Conservation (phyloP, 352 stramenopile genomes). For the Pythium oligandrum region DNA sequence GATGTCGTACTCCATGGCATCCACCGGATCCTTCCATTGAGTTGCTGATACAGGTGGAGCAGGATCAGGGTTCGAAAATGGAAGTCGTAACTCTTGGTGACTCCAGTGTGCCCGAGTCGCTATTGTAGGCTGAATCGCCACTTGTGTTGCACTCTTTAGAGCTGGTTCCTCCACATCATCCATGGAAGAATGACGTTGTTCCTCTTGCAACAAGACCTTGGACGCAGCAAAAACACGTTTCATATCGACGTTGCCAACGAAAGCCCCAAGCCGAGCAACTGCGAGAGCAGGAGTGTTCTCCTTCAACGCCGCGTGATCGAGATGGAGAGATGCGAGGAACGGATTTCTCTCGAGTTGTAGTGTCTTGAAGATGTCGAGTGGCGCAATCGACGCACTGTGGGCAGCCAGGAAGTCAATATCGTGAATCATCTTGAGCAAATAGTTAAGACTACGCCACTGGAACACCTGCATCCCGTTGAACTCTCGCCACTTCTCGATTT, state of each 20-base stretch:
- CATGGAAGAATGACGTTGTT: too few species aligned
- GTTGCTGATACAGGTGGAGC: background rate
- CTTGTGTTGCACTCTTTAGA: too few species aligned
- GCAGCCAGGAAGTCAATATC: slow-evolving; percentile 58
- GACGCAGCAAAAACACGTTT: slow-evolving; percentile 45
- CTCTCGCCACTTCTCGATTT: slow-evolving; percentile 52
- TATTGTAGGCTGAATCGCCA: too few species aligned
- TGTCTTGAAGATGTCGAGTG: slow-evolving; percentile 34
- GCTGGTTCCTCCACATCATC: too few species aligned
- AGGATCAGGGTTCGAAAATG: slow-evolving; percentile 1
- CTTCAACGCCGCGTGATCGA: slow-evolving; percentile 48
- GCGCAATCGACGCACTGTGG: slow-evolving; percentile 16
- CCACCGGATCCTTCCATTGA: slow-evolving; percentile 10
- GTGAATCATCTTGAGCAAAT: slow-evolving; percentile 71
- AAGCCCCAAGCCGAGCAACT: slow-evolving; percentile 27
- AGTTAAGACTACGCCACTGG: slow-evolving; percentile 72
- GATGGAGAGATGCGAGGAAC: slow-evolving; percentile 48
- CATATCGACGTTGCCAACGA: slow-evolving; percentile 53
- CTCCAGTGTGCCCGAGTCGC: slow-evolving; percentile 35
- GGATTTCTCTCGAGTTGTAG: slow-evolving; percentile 62
- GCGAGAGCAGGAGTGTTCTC: slow-evolving; percentile 21
- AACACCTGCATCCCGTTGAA: slow-evolving; percentile 31
- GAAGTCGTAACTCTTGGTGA: slow-evolving; percentile 11
- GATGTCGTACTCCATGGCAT: slow-evolving; percentile 43
- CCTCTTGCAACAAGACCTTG: slow-evolving; percentile 39